Evolutionary conservation across 208 protist genomes (phyloP).

Genomic region (Naegleria lovaniensis): DNA sequence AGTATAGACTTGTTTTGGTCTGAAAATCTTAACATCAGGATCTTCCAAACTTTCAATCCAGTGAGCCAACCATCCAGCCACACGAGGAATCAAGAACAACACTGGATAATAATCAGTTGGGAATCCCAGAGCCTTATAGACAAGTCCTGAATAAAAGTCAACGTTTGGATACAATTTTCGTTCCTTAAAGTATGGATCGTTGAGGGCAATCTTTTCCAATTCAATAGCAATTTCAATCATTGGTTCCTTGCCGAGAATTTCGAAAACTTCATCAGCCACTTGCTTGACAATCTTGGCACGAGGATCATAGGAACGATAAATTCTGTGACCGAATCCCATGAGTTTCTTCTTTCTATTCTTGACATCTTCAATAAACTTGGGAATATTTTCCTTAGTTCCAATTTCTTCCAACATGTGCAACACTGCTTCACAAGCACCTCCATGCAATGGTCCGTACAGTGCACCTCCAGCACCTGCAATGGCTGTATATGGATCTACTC

Average conservation of each 20-base stretch:
- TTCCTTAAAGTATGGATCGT: slow-evolving; percentile 59
- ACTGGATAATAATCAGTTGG: slow-evolving; percentile 60
- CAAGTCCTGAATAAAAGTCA: slow-evolving; percentile 43
- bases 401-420: slow-evolving; percentile 64
- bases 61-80: slow-evolving; percentile 59
- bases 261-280: slow-evolving; percentile 49
- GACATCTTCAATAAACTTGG: slow-evolving; percentile 46
- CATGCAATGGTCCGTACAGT: slow-evolving; percentile 63
- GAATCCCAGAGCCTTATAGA: slow-evolving; percentile 42
- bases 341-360: slow-evolving; percentile 49
- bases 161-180: slow-evolving; percentile 68
- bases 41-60: slow-evolving; percentile 54
- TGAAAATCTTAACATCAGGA: slow-evolving; percentile 40
- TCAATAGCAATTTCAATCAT: slow-evolving; percentile 59
- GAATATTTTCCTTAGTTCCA: slow-evolving; percentile 49
- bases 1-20: slow-evolving; percentile 45
- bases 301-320: slow-evolving; percentile 72
- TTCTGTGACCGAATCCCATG: slow-evolving; percentile 67
- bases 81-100: slow-evolving; percentile 59
- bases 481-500: slow-evolving; percentile 42
- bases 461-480: slow-evolving; percentile 43
- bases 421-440: slow-evolving; percentile 55
- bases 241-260: slow-evolving; percentile 40
- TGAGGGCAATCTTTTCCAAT: slow-evolving; percentile 54
- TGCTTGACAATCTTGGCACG: slow-evolving; percentile 55